Evolutionary conservation across 768 basidiomycete genomes (phyloP), one percentile per base, ranked within the genome.

Genomic region (Pleurotus giganteus): DNA sequence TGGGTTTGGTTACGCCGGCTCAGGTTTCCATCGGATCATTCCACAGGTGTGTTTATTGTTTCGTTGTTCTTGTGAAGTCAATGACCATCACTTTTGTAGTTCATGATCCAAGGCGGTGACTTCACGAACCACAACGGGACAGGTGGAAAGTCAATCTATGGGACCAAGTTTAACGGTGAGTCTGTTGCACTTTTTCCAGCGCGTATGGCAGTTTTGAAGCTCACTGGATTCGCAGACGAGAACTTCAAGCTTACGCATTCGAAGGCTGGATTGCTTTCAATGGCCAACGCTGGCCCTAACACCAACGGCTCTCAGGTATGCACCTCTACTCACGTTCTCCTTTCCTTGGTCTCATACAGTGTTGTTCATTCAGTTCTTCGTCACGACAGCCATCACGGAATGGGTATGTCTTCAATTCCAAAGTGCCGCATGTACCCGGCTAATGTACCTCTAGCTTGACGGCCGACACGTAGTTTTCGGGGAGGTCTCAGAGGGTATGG

Each of bases 21-120:
- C 74, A 19, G 21, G 34, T 0, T 94, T 94, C 83, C 92, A 94
- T 70, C 88, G 92, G 59, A 73, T 94, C 64, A 92, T 94, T 65
- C 88, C 88, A 17, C 39, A 65, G 4, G 63, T 61, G 53, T 11
- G 60, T 43, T n/a, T 13, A 31, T 8, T 17, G 21, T 39, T n/a
- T 46, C 28, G 6, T 39, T 3, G 29, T 19, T 31, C 23, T 44
- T 12, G 9, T 21, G 26, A 11, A n/a, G 13, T 32, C 47, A 24
- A 32, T 19, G 13, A 5, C 6, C 1, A 36, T 23, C 11, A 19
- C n/a, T n/a, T n/a, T n/a, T n/a, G 60, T 46, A 78, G 37, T 94
- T 93, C 73, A 93, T 93, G 90, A 77, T 92, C 55, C 93, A 95
- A 69, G 93, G 91, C 23, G 94, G 94, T 54, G 92, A 94, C 67